Evolutionary conservation across 768 basidiomycete genomes (phyloP).

Genomic region (Peribolospora baueri): DNA sequence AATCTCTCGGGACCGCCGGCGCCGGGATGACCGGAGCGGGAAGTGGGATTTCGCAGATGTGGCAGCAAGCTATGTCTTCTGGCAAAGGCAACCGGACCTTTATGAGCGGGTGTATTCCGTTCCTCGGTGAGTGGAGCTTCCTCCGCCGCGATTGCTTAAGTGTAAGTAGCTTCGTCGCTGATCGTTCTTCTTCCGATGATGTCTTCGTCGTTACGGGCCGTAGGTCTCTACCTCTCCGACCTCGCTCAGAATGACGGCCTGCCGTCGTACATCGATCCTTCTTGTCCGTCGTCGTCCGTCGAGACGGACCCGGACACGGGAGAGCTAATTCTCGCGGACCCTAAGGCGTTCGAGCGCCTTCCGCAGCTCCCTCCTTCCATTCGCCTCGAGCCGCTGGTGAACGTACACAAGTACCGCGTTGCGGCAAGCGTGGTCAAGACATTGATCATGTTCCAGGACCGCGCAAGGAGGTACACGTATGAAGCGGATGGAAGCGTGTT

Average conservation of each 20-base stretch:
- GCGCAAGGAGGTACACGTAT: slow-evolving; percentile 7
- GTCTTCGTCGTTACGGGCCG: not conserved
- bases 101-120: slow-evolving; percentile 9
- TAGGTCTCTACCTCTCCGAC: slow-evolving; percentile 14
- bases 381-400: slow-evolving; percentile 11
- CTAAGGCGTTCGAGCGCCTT: slow-evolving; percentile 7
- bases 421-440: slow-evolving; percentile 5
- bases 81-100: no score
- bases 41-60: not conserved
- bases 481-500: slow-evolving; percentile 5
- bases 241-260: slow-evolving; percentile 10
- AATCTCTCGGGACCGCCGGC: not conserved
- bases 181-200: not conserved
- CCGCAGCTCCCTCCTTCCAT: slow-evolving; percentile 4
- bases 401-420: slow-evolving; percentile 14
- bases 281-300: slow-evolving; percentile 8
- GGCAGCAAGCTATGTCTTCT: not conserved
- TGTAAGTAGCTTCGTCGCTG: not conserved
- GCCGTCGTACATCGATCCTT: slow-evolving; percentile 14
- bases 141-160: no score
- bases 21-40: not conserved
- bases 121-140: slow-evolving; percentile 7
- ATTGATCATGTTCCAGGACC: slow-evolving; percentile 10
- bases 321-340: slow-evolving; percentile 4
- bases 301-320: slow-evolving; percentile 4